Evolutionary conservation across 2,329 filamentous ascomycete genomes (phyloP), one percentile per base, ranked within the genome.

Genomic region (Pezicula carpinea): DNA sequence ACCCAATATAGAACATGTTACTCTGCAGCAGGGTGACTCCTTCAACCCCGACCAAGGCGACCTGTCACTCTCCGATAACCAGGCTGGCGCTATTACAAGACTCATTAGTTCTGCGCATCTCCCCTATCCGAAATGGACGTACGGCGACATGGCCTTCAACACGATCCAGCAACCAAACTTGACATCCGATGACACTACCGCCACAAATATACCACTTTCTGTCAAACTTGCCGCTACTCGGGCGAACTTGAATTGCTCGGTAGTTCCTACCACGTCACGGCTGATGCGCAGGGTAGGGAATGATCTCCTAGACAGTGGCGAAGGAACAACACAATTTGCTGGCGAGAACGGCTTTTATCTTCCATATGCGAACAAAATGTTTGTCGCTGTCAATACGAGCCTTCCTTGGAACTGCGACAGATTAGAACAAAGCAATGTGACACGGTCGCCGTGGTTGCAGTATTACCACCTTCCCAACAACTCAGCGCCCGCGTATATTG

Each of bases 51-150:
- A 53, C n/a, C 41, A 47, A n/a, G 49, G 49, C 14, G 51, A 56
- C 22, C 41, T 61, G 7, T 54, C 54, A 2, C 46, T 56, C 26
- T 44, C 50, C n/a, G 57, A 57, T 33, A 51, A 57, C 11, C 52
- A 55, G 15, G 60, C 57, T 5, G 47, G 53, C 7, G 54, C 58
- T 7, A 51, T 64, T n/a, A 54, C 56, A 10, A 56, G 55, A 15
- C 29, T 64, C 3, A 55, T 64, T 5, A 52, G 61, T 11, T 57
- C 60, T 15, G 38, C 58, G 3, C 56, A 61, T 36, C 33, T 65
- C n/a, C 52, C 60, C 4, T 59, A 64, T 31, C 61, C 63, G 0
- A 49, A 59, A 34, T 65, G 63, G 63, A 64, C 62, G 3, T 61
- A 62, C 29, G 50, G 57, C 14, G 57, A 62, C 13, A 53, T 66